Evolutionary conservation across 805 yeast species (phyloP), one percentile per base, ranked within the genome.

Genomic region (Saccharomycopsis sp.): DNA sequence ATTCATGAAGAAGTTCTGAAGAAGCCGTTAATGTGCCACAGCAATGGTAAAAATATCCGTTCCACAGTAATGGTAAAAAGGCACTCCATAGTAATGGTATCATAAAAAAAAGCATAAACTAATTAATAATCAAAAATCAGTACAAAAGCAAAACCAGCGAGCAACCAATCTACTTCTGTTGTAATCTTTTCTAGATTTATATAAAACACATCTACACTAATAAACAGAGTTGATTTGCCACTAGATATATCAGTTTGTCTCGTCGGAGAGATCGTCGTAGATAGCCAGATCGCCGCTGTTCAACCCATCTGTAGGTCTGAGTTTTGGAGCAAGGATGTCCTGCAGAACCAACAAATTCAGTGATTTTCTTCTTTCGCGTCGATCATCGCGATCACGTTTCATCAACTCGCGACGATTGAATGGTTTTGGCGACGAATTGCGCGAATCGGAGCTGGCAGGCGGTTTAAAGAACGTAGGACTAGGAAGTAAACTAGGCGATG

Each of bases 341-440:
- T 29, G 38, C 38, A 7, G 38, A 12, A 44, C 12, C 22, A 44
- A 25, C 47, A 49, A 54, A 24, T 53, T 54, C 15, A 52, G 62
- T 7, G 62, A 59, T 20, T 57, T 60, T 35, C 63, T 44, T 24
- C 63, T 24, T 15, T 52, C 56, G 34, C 47, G 51, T 1, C 63
- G 58, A 34, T 60, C 61, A 29, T 60, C 61, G 29, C 56, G 47
- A 34, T 60, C 63, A 19, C 44, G 47, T 17, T 50, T 55, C 44
- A 60, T n/a, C 23, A 60, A 53, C 25, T 60, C 63, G 25, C 55
- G 20, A 53, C 53, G 53, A 47, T 55, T 60, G 29, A 55, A 17
- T 17, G 53, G 25, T 52, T 49, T 25, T 19, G 59, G 35, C 8
- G 49, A 44, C 22, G 49, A 44, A 17, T n/a, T 44, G 7, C 49